phyloP scores from a whole-genome alignment of 495 filamentous ascomycete genomes.

The Penicillium angulare region DNA sequence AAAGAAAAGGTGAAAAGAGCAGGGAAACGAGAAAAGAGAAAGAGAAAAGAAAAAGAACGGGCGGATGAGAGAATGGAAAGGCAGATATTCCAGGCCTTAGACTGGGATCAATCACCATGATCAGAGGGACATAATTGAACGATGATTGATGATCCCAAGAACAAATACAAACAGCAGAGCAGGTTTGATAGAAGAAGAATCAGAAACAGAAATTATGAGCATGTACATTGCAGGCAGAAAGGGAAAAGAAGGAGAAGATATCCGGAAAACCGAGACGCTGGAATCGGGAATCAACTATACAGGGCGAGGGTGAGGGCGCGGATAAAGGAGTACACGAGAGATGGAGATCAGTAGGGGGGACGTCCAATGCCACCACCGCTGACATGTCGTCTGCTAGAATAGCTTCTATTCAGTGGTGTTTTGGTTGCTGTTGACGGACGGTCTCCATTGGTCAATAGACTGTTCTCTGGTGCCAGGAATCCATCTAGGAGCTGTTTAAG shows the following conservation, averaged over 20 bases:
- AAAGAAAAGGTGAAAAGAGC: neutral
- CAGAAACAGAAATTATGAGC: conserved; percentile 14
- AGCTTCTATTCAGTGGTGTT: conserved; percentile 15
- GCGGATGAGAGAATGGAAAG: neutral
- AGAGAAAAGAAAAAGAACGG: neutral
- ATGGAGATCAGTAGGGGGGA: conserved; percentile 38
- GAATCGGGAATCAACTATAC: conserved; percentile 15
- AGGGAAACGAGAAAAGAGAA: neutral
- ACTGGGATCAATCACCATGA: neutral
- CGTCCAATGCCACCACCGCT: conserved; percentile 39
- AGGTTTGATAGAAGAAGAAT: neutral
- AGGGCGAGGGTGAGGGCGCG: conserved; percentile 9
- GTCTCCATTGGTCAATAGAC: conserved; percentile 15
- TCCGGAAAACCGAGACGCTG: conserved; percentile 2
- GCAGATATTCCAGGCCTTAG: neutral
- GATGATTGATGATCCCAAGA: no score
- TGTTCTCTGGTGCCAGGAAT: conserved; percentile 29
- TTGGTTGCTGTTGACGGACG: conserved; percentile 10
- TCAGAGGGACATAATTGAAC: no score
- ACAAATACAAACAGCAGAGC: no score
- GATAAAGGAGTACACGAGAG: neutral
- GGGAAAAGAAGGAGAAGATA: neutral
- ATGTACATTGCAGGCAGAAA: conserved; percentile 17
- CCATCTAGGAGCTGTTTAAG: conserved; percentile 39
- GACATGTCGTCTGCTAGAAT: conserved; percentile 23